Conservation (phyloP, 2,329 filamentous ascomycete genomes). For the Colletotrichum limetticola region DNA sequence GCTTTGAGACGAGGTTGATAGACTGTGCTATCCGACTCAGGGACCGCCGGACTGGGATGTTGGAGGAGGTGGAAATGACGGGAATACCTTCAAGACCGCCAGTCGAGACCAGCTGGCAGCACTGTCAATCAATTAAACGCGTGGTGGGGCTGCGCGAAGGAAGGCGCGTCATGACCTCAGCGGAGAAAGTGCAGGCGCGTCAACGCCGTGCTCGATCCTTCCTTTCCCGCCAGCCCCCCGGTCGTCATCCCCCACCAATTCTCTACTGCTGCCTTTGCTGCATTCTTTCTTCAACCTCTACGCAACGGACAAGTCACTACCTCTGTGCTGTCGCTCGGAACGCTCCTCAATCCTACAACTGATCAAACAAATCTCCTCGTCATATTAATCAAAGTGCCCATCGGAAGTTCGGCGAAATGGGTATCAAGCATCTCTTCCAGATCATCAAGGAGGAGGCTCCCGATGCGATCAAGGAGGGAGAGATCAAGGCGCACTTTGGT, state of each 20-base stretch:
- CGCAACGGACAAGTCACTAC: neutral
- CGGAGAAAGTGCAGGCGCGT: constrained; percentile 15
- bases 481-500: constrained; percentile 99
- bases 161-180: constrained; percentile 27
- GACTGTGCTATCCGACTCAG: no score
- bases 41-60: no score
- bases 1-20: no score
- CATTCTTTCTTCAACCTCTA: neutral
- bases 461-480: constrained; percentile 94
- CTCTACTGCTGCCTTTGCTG: neutral
- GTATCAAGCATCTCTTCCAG: constrained; percentile 79
- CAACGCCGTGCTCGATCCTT: neutral
- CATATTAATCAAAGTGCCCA: neutral
- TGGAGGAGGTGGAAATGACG: no score
- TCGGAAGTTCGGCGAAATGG: constrained; percentile 53
- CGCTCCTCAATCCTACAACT: no score
- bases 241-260: neutral
- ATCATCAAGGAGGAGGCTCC: constrained; percentile 93
- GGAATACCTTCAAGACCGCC: neutral
- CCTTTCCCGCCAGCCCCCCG: neutral
- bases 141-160: neutral
- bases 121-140: constrained; percentile 24
- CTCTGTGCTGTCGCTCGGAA: neutral
- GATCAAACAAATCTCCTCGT: neutral
- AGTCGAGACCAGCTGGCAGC: neutral